Percentiles rank a stretch among this genome's conserved stretches.
These are phyloP conservation scores for Abelmoschus esculentus DNA, from an alignment of 345 rosid species.

Conservation along the genomic window DNA sequence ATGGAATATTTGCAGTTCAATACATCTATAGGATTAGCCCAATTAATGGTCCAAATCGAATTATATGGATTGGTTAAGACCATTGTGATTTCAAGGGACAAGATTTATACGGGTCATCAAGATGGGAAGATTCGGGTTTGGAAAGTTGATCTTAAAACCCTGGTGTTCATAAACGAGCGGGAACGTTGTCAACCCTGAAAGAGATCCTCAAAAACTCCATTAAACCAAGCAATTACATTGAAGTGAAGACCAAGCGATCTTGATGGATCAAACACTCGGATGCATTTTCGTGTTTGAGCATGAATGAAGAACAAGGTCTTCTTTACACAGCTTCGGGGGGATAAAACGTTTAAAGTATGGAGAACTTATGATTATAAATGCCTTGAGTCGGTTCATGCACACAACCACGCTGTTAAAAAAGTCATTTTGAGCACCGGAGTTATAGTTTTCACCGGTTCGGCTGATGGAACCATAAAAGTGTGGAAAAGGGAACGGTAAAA, in stretches of 20 bases:
- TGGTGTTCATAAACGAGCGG: slow-evolving; percentile 58
- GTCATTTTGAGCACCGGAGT: too few species aligned
- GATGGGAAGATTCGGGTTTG: slow-evolving; percentile 91
- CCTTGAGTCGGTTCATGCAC: too few species aligned
- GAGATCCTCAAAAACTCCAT: slow-evolving; percentile 83
- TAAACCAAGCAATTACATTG: slow-evolving; percentile 76
- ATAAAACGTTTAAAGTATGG: too few species aligned
- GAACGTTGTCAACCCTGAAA: slow-evolving; percentile 75
- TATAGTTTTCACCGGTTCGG: too few species aligned
- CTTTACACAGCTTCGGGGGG: slow-evolving; percentile 33
- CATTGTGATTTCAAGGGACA: too few species aligned
- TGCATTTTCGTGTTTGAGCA: slow-evolving; percentile 74
- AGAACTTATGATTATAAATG: too few species aligned
- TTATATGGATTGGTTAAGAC: too few species aligned
- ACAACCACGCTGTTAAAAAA: too few species aligned
- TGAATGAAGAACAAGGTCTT: slow-evolving; percentile 54
- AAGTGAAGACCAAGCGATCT: slow-evolving; percentile 51
- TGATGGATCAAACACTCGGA: slow-evolving; percentile 97
- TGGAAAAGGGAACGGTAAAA: slow-evolving; percentile 60
- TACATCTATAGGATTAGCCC: too few species aligned
- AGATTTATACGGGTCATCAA: not conserved
- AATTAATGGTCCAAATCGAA: too few species aligned
- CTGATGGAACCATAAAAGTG: too few species aligned
- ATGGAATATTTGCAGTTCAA: too few species aligned
- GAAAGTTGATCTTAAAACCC: slow-evolving; percentile 67